Base-by-base conservation (phyloP, 164 flowering plant species). In the Magnolia officinalis region DNA sequence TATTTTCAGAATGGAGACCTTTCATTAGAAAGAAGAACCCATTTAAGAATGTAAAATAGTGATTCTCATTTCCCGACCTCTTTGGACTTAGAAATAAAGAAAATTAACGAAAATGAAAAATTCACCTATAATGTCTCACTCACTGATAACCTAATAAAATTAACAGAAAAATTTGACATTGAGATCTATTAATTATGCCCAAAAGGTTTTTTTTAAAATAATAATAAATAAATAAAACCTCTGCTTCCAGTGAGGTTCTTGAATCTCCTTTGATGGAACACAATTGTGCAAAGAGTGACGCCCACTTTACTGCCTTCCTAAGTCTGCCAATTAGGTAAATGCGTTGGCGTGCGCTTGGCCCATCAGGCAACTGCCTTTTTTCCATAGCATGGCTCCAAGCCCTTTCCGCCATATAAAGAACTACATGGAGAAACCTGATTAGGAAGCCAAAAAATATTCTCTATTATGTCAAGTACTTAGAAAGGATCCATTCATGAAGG, bases 301-400 rank as follows among this genome's bases (percentile, higher is more conserved):
- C 97, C 97, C 98, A 96, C 80, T 96, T 96, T 6, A 88, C 97
- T 23, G 98, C 99, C 83, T 96, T 96, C 81, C 94, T 89, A 81
- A 94, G 81, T 78, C 97, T 87, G 73, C 97, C 94, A 82, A 94
- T 91, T 74, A 96, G 85, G 79, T 96, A 90, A 76, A 88, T 90
- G 37, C 92, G 89, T 75, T 92, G 99, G 23, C 94, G 89, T 79
- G 97, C 88, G 85, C 84, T 92, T 73, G 98, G 97, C 63, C 96
- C 97, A 88, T 92, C 92, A 68, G 92, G 95, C 72, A 96, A 81
- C 74, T 93, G 96, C 76, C 92, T 90, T 85, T 96, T 96, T 84
- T 96, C 99, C 99, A 96, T 96, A 61, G 97, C 98, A 92, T 96
- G 95, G 82, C 99, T 96, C 99, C 99, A 94, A 71, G 99, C 99